Percentiles rank a stretch among this genome's conserved stretches.
These are phyloP conservation scores for Grosmannia clavigera DNA, from an alignment of 2,329 filamentous ascomycete genomes.

Conservation along the genomic window DNA sequence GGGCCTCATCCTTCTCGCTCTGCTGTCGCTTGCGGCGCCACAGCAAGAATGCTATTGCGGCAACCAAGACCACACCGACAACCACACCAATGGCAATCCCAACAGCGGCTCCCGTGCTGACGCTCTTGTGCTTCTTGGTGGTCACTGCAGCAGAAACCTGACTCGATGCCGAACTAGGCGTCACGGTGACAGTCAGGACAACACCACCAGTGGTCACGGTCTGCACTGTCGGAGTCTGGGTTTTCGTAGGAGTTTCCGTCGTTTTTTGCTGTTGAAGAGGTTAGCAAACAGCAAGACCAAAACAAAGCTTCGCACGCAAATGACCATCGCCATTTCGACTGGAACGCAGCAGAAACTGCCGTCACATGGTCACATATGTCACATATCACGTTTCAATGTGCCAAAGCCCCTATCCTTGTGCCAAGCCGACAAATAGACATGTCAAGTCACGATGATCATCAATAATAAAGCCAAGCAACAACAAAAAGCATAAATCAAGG, in stretches of 20 bases:
- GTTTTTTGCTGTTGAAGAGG: background rate
- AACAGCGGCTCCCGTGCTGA: conserved; percentile 35
- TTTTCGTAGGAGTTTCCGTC: background rate
- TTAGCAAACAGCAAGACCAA: background rate
- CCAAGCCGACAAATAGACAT: background rate
- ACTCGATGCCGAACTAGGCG: background rate
- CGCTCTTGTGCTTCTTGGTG: conserved; percentile 13
- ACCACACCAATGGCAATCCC: conserved; percentile 40
- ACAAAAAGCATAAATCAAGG: background rate
- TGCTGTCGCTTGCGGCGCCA: conserved; percentile 24
- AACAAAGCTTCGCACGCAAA: background rate
- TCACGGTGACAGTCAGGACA: conserved; percentile 38
- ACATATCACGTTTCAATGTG: background rate
- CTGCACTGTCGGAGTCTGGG: background rate
- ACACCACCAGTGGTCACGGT: conserved; percentile 17
- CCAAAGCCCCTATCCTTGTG: conserved; percentile 2
- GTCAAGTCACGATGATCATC: conserved; percentile 2
- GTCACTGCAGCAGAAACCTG: conserved; percentile 8
- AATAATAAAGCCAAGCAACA: background rate
- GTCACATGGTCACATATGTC: background rate
- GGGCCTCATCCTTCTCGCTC: conserved; percentile 26
- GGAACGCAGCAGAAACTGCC: background rate
- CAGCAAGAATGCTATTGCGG: conserved; percentile 28
- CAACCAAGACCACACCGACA: conserved; percentile 14
- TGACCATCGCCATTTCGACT: background rate